Evolutionary conservation across 768 basidiomycete species (phyloP).

Genomic region (Zangia roseola): DNA sequence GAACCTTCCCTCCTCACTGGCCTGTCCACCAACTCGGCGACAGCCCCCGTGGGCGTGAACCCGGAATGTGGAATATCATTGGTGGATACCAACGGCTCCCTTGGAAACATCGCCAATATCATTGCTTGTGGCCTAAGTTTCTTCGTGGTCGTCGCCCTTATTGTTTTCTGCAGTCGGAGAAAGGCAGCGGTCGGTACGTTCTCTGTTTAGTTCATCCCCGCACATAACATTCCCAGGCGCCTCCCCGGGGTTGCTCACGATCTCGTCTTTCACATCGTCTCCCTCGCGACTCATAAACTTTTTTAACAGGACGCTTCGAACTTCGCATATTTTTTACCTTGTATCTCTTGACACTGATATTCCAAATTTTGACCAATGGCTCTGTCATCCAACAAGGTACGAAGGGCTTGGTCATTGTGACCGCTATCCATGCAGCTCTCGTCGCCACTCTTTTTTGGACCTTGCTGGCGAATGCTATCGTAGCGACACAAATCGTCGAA

Average conservation of each 20-base stretch:
- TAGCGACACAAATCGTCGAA: constrained; percentile 90
- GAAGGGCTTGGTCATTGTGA: constrained; percentile 62
- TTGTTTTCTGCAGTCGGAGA: constrained; percentile 57
- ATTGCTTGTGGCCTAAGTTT: constrained; percentile 76
- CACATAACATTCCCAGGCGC: background rate
- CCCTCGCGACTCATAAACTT: constrained; percentile 2
- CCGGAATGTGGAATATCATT: constrained; percentile 75
- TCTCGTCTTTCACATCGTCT: background rate
- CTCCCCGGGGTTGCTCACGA: background rate
- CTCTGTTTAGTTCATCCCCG: background rate
- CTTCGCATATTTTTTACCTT: constrained; percentile 61
- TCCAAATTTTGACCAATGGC: constrained; percentile 82
- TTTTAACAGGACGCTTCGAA: constrained; percentile 61
- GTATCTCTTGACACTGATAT: constrained; percentile 69
- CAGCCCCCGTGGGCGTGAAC: constrained; percentile 82
- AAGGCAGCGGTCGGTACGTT: constrained; percentile 85
- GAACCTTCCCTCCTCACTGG: constrained; percentile 37
- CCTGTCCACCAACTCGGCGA: constrained; percentile 40
- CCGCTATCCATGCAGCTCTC: constrained; percentile 77
- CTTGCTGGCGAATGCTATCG: constrained; percentile 70
- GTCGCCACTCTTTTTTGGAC: constrained; percentile 80
- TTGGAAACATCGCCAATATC: constrained; percentile 88
- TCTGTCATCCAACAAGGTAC: constrained; percentile 78
- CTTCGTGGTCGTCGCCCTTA: constrained; percentile 54
- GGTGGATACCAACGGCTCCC: constrained; percentile 52